phyloP scores from a whole-genome alignment of 768 basidiomycete species.

The Lenzites betulinus region DNA sequence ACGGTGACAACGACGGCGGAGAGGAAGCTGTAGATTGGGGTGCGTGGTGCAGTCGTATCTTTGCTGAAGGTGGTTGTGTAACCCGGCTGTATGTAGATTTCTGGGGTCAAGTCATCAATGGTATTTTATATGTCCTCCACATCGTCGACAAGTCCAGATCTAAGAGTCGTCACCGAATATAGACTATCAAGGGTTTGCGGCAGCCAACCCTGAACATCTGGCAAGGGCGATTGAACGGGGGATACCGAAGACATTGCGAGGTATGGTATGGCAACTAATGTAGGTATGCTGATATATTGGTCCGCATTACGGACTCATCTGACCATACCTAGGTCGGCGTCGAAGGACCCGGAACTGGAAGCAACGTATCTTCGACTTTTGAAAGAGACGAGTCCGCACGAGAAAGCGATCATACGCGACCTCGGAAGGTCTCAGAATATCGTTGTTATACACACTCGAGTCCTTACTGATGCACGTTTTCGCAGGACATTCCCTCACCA shows the following conservation, averaged over 20 bases:
- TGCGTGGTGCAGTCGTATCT: constrained; percentile 36
- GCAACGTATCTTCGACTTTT: constrained; percentile 76
- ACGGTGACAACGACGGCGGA: constrained; percentile 37
- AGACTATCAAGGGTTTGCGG: constrained; percentile 91
- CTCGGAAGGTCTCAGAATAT: constrained; percentile 64
- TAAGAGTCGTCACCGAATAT: background rate
- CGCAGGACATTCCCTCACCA: constrained; percentile 93
- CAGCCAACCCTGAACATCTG: constrained; percentile 73
- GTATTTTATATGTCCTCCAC: constrained; percentile 39
- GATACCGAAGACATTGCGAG: constrained; percentile 83
- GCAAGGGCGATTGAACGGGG: constrained; percentile 91
- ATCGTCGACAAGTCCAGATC: background rate
- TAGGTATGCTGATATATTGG: constrained; percentile 35
- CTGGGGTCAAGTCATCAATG: constrained; percentile 93
- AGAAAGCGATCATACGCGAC: constrained; percentile 93
- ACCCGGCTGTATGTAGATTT: constrained; percentile 58
- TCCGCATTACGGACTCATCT: background rate
- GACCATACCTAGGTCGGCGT: constrained; percentile 68
- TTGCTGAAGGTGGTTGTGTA: background rate
- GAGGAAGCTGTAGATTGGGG: constrained; percentile 73
- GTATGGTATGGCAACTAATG: constrained; percentile 99
- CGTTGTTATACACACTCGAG: background rate
- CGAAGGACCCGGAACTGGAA: constrained; percentile 89
- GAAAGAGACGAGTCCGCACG: constrained; percentile 84
- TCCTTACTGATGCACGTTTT: background rate